Evolutionary conservation across 352 stramenopile genomes (phyloP).

Genomic region (Pythium dissimile): DNA sequence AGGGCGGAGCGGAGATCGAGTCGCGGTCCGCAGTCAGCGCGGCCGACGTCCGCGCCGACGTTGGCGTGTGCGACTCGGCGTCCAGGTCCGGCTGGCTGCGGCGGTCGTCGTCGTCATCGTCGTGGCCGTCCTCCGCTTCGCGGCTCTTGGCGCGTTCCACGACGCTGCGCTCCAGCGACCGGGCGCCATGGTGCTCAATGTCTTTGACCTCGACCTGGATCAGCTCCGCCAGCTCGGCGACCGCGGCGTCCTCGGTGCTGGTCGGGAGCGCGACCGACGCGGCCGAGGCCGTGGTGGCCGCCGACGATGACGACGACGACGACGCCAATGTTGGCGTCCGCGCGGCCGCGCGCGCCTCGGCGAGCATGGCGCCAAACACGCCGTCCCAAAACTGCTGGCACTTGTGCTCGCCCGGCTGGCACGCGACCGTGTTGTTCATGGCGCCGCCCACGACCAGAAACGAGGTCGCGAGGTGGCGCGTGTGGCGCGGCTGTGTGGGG

Average conservation of each 20-base stretch:
- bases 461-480: slow-evolving; percentile 61
- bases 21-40: no score
- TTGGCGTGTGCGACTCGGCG: slow-evolving; percentile 15
- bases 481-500: slow-evolving; percentile 47
- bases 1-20: no score
- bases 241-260: slow-evolving; percentile 5
- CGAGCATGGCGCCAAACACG: slow-evolving; percentile 61
- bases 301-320: background rate
- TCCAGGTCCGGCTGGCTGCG: slow-evolving; percentile 7
- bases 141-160: slow-evolving; percentile 34
- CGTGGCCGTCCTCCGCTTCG: slow-evolving; percentile 9
- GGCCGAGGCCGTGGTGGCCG: background rate
- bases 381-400: slow-evolving; percentile 68
- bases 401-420: slow-evolving; percentile 42
- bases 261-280: background rate
- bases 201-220: slow-evolving; percentile 74
- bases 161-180: slow-evolving; percentile 67
- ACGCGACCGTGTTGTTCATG: slow-evolving; percentile 50
- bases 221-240: slow-evolving; percentile 60
- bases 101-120: slow-evolving; percentile 23
- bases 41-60: slow-evolving; percentile 17
- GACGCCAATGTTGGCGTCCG: background rate
- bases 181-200: slow-evolving; percentile 64
- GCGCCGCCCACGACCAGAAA: slow-evolving; percentile 74
- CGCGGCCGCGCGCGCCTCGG: slow-evolving; percentile 32